Percentiles rank a stretch among this genome's conserved stretches.
Conservation (phyloP, 192 early-diverging fungal genomes). For the Oehlia diaphana region DNA sequence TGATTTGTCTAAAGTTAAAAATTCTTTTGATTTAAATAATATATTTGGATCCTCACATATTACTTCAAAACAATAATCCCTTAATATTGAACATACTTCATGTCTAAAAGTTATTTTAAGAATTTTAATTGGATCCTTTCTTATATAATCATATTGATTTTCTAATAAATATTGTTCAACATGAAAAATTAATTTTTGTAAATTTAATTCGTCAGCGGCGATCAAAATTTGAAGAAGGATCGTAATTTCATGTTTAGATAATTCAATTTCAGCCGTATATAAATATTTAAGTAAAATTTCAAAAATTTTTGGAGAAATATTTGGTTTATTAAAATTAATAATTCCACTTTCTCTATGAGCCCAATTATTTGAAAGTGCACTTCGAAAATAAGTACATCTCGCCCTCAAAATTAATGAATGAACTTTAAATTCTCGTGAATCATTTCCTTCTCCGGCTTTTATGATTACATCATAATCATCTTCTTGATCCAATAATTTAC, state of each 20-base stretch:
- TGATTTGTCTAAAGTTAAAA: constrained; percentile 7
- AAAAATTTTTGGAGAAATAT: constrained; percentile 19
- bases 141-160: not conserved
- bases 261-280: constrained; percentile 19
- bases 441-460: constrained; percentile 1
- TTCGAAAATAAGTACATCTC: constrained; percentile 21
- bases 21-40: constrained; percentile 12
- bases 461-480: constrained; percentile 19
- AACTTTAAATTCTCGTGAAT: constrained; percentile 10
- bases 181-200: not conserved
- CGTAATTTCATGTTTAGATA: not conserved
- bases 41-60: constrained; percentile 13
- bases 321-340: constrained; percentile 25
- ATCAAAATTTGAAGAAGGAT: constrained; percentile 19
- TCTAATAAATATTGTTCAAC: constrained; percentile 6
- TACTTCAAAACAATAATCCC: constrained; percentile 1
- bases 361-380: constrained; percentile 6
- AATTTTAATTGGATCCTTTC: not conserved
- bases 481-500: not conserved
- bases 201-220: constrained; percentile 19
- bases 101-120: not conserved
- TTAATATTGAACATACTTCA: not conserved
- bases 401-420: constrained; percentile 9
- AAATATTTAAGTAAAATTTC: constrained; percentile 20
- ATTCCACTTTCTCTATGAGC: constrained; percentile 3